Percentiles rank a stretch among this genome's conserved stretches.
These are phyloP conservation scores for Fusarium armeniacum DNA, from an alignment of 2,329 filamentous ascomycete genomes.

Conservation along the genomic window DNA sequence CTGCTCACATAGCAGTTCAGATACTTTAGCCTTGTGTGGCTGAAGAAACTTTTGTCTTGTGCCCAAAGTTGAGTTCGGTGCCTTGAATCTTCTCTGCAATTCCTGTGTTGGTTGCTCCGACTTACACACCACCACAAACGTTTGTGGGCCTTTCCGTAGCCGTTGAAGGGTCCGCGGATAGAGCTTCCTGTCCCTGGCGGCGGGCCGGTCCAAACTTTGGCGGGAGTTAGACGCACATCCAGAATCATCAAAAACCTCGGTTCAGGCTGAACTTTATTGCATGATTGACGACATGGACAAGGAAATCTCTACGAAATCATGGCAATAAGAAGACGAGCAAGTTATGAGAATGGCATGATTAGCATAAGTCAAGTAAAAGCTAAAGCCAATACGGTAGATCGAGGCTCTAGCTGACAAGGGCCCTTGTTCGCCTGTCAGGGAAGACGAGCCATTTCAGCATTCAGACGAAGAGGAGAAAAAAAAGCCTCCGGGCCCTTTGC, in stretches of 20 bases:
- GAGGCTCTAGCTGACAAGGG: slow-evolving; percentile 45
- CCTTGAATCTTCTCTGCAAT: slow-evolving; percentile 16
- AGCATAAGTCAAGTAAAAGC: slow-evolving; percentile 22
- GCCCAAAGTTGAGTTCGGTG: slow-evolving; percentile 41
- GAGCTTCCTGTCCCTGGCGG: slow-evolving; percentile 34
- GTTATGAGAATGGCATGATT: slow-evolving; percentile 27
- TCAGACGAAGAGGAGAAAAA: slow-evolving; percentile 20
- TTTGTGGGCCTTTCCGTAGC: slow-evolving; percentile 31
- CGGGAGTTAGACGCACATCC: slow-evolving; percentile 39
- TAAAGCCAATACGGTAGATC: slow-evolving; percentile 38
- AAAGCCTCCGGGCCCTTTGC: slow-evolving; percentile 27
- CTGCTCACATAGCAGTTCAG: slow-evolving; percentile 24
- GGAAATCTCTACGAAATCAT: slow-evolving; percentile 15
- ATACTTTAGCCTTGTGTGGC: slow-evolving; percentile 35
- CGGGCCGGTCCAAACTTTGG: slow-evolving; percentile 42
- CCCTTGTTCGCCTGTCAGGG: slow-evolving; percentile 39
- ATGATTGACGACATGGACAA: slow-evolving; percentile 6
- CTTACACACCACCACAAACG: slow-evolving; percentile 33
- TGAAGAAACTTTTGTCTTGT: slow-evolving; percentile 22
- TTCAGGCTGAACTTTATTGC: slow-evolving; percentile 24
- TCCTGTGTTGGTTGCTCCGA: slow-evolving; percentile 19
- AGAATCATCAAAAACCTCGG: slow-evolving; percentile 9
- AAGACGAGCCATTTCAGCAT: slow-evolving; percentile 37
- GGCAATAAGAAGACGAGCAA: slow-evolving; percentile 5
- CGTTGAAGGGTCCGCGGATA: slow-evolving; percentile 36